Evolutionary conservation across 2,329 filamentous ascomycete species (phyloP), one percentile per base, ranked within the genome.

Genomic region (Botryotinia convoluta): DNA sequence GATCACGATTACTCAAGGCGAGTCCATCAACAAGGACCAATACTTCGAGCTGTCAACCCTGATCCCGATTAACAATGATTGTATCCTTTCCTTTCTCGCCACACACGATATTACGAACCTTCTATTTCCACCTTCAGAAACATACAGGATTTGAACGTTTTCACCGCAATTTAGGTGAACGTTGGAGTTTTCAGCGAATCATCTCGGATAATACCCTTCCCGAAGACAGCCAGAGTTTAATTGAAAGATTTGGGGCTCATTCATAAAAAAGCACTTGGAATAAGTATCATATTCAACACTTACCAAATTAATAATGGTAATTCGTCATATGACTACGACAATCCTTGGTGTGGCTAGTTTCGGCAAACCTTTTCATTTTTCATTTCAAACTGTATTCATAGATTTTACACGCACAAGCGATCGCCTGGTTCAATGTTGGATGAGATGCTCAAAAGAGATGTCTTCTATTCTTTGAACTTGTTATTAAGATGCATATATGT

Each of bases 1-100:
- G 88, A 91, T 75, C 88, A 89, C 74, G 89, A 91, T 76, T 91
- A 91, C 78, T 91, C 89, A 57, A 84, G 89, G 75, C 84, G 80
- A 65, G 77, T 81, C 3, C 83, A 85, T 61, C 85, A 86, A 16
- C 83, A 86, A 77, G 76, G 75, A 37, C 77, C 78, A 12, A 87
- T 91, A 12, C 83, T 91, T n/a, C 85, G 89, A 76, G 88, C 89
- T 14, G 89, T 84, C 44, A 91, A 91, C 77, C 89, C 89, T 5
- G 89, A 91, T 72, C 67, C 70, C 6, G 70, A 72, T 68, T 72
- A 72, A 72, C 61, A 67, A 54, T 39, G 22, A 74, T 72, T 54
- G 35, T 61, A 42, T 74, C 72, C 18, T 65, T 74, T 75, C 73
- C 63, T 59, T 74, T 74, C 26, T 69, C 64, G 32, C 44, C 71